A percentile compares a stretch with the other conserved stretches of the same genome.
Conservation (phyloP, 2,329 filamentous ascomycete species). For the Aspergillus unguis region DNA sequence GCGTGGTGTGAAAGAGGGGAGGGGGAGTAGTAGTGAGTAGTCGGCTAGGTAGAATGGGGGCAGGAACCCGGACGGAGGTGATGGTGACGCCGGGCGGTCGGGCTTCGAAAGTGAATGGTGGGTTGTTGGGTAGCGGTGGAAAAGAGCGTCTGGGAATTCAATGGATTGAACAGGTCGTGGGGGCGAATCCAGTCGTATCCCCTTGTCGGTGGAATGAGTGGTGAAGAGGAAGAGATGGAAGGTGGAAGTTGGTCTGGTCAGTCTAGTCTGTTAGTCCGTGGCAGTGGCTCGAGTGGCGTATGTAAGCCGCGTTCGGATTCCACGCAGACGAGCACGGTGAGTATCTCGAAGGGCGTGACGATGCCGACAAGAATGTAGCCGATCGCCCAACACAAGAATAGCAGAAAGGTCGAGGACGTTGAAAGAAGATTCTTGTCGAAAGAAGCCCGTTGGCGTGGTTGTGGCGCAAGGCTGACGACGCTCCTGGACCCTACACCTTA, state of each 20-base stretch:
- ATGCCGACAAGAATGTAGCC: neutral
- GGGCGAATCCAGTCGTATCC: too few relatives aligned
- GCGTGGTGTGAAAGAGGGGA: conserved; percentile 4
- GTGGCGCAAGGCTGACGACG: conserved; percentile 11
- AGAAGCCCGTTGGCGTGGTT: neutral
- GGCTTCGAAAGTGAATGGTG: neutral
- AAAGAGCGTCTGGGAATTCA: neutral
- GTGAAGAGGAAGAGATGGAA: neutral
- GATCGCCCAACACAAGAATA: neutral
- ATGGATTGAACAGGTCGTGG: too few relatives aligned
- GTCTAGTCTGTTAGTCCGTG: conserved; percentile 8
- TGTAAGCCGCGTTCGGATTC: conserved; percentile 19
- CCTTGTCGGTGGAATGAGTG: neutral
- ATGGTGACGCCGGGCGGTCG: neutral
- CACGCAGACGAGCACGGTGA: neutral
- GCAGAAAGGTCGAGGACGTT: neutral
- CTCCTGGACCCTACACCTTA: neutral
- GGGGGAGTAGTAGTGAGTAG: neutral
- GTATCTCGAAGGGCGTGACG: neutral
- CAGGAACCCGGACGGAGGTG: conserved; percentile 5
- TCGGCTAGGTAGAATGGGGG: conserved; percentile 3
- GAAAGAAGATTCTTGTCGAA: neutral
- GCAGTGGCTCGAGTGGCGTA: conserved; percentile 10
- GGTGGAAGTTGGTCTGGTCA: conserved; percentile 4
- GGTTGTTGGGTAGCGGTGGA: neutral